These are phyloP conservation scores for Ananas comosus DNA, from an alignment of 176 grass and related monocot genomes.

Conservation along the genomic window DNA sequence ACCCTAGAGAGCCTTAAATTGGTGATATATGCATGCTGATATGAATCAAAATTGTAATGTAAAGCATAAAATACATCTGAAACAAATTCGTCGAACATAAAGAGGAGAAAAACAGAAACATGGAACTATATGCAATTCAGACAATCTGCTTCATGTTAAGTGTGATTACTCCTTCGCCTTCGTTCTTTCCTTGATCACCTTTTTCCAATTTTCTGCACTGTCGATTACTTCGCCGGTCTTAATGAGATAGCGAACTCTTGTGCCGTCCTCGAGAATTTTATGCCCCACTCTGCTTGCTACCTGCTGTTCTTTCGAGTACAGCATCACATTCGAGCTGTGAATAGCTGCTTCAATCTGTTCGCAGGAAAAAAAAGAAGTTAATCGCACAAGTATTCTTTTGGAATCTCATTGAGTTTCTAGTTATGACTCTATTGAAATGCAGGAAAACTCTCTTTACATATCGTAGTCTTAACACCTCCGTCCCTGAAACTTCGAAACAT, in stretches of 20 bases:
- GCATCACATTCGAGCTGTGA: conserved; percentile 98
- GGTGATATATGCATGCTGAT: too few relatives aligned
- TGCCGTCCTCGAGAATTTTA: conserved; percentile 75
- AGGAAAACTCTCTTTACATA: too few relatives aligned
- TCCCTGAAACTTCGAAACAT: too few relatives aligned
- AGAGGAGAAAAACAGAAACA: neutral
- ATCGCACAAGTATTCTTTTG: neutral
- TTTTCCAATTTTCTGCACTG: conserved; percentile 61
- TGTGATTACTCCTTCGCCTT: neutral
- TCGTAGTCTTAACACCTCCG: too few relatives aligned
- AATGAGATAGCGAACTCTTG: conserved; percentile 69
- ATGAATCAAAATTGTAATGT: too few relatives aligned
- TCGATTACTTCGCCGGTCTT: conserved; percentile 86
- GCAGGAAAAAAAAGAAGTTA: conserved; percentile 1
- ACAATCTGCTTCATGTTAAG: neutral
- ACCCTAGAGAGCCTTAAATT: too few relatives aligned
- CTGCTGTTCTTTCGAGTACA: conserved; percentile 79
- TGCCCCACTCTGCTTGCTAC: conserved; percentile 76
- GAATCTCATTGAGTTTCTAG: too few relatives aligned
- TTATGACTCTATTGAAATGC: too few relatives aligned
- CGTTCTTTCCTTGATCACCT: conserved; percentile 60
- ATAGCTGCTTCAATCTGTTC: conserved; percentile 76
- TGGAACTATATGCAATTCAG: neutral
- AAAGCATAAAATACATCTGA: neutral
- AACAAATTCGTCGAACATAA: neutral